Evolutionary conservation across 75 land plant species (phyloP).

Genomic region (Gnetum montanum): DNA sequence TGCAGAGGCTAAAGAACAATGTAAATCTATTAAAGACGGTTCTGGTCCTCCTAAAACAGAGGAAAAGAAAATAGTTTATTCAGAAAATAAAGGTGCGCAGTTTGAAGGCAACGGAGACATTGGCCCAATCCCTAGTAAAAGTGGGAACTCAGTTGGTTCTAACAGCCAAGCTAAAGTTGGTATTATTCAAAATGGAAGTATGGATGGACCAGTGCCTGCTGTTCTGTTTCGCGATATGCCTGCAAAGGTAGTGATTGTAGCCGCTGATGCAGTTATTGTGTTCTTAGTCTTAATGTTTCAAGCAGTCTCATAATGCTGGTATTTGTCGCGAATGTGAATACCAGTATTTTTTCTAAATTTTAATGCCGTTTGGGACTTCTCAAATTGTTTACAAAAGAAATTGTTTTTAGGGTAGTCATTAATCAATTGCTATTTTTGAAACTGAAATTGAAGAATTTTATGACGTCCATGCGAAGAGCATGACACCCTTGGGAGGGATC

Average conservation of each 20-base stretch:
- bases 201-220: conserved; percentile 18
- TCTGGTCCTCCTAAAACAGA: conserved; percentile 10
- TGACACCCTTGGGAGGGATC: too few relatives aligned
- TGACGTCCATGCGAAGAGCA: too few relatives aligned
- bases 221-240: conserved; percentile 18
- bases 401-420: too few relatives aligned
- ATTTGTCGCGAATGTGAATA: too few relatives aligned
- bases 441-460: too few relatives aligned
- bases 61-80: conserved; percentile 22
- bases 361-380: too few relatives aligned
- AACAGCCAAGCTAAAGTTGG: conserved; percentile 9
- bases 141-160: background rate
- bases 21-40: conserved; percentile 34
- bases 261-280: too few relatives aligned
- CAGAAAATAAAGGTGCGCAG: conserved; percentile 25
- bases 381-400: too few relatives aligned
- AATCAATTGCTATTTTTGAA: too few relatives aligned
- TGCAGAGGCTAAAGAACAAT: conserved; percentile 61
- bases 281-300: too few relatives aligned
- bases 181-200: conserved; percentile 23
- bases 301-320: too few relatives aligned
- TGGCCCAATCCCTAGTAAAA: conserved; percentile 1
- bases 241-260: conserved; percentile 22
- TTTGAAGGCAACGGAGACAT: conserved; percentile 18
- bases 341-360: too few relatives aligned